Conservation (phyloP, 2,329 filamentous ascomycete genomes). For the Cladosporium cucumerinum region DNA sequence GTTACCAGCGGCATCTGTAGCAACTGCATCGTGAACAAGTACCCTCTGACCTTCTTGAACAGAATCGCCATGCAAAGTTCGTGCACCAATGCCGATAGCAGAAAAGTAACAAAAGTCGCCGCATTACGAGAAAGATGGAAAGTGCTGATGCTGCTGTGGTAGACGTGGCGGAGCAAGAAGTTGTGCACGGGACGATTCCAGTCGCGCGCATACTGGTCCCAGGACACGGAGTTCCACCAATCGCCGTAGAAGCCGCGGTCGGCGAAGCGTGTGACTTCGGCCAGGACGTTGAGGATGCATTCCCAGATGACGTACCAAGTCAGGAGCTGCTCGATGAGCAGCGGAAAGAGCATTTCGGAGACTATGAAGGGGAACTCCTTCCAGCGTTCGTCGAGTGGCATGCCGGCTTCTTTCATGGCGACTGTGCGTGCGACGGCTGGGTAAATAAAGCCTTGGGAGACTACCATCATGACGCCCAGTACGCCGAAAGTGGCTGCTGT, state of each 20-base stretch:
- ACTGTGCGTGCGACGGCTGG: conserved; percentile 67
- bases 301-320: conserved; percentile 80
- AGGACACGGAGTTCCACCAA: conserved; percentile 55
- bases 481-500: conserved; percentile 66
- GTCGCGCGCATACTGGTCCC: conserved; percentile 75
- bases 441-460: conserved; percentile 74
- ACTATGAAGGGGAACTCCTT: conserved; percentile 70
- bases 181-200: conserved; percentile 81
- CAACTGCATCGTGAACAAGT: conserved; percentile 71
- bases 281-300: conserved; percentile 65
- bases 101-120: conserved; percentile 73
- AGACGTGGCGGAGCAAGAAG: conserved; percentile 74
- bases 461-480: conserved; percentile 74
- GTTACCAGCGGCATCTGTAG: conserved; percentile 67
- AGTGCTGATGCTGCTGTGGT: conserved; percentile 71
- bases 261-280: conserved; percentile 72
- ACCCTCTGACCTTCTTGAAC: conserved; percentile 73
- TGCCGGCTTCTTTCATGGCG: conserved; percentile 63
- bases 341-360: conserved; percentile 72
- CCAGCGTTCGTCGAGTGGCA: conserved; percentile 60
- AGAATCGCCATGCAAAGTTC: conserved; percentile 78
- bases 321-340: conserved; percentile 74
- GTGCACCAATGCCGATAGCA: conserved; percentile 67
- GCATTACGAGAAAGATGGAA: conserved; percentile 67
- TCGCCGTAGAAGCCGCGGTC: conserved; percentile 65